These are phyloP conservation scores for Neurospora sublineolata DNA, from an alignment of 495 filamentous ascomycete species.

Conservation along the genomic window DNA sequence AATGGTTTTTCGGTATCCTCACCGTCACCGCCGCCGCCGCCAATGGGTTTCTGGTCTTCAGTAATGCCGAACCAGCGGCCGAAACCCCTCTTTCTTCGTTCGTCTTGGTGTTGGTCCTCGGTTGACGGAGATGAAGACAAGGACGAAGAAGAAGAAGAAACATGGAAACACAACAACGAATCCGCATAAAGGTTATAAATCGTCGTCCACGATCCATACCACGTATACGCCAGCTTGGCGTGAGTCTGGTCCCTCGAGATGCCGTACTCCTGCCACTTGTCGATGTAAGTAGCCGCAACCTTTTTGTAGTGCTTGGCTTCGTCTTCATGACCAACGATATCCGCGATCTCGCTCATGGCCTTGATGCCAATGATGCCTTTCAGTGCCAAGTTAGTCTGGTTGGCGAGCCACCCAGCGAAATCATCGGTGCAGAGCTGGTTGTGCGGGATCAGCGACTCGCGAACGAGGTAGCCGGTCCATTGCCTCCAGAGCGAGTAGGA, in stretches of 20 bases:
- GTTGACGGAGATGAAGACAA: not conserved
- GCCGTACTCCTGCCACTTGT: constrained; percentile 72
- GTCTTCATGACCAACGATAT: constrained; percentile 50
- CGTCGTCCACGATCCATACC: constrained; percentile 93
- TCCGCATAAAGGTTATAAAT: constrained; percentile 87
- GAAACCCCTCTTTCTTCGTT: not conserved
- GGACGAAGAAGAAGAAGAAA: constrained; percentile 21
- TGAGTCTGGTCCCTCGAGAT: constrained; percentile 73
- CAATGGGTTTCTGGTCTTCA: constrained; percentile 34
- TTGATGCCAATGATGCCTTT: constrained; percentile 93
- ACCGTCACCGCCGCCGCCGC: constrained; percentile 8
- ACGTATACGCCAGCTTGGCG: constrained; percentile 84
- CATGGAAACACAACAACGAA: constrained; percentile 68
- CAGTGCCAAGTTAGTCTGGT: constrained; percentile 86
- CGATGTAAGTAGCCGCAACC: constrained; percentile 65
- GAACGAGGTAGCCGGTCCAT: constrained; percentile 84
- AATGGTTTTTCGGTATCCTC: constrained; percentile 15
- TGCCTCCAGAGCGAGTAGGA: constrained; percentile 80
- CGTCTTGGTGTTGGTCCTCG: not conserved
- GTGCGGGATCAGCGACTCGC: constrained; percentile 73
- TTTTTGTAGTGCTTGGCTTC: constrained; percentile 60
- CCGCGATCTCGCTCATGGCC: constrained; percentile 79
- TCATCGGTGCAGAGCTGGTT: constrained; percentile 92
- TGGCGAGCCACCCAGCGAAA: constrained; percentile 85
- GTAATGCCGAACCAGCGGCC: not conserved